Evolutionary conservation across 495 filamentous ascomycete genomes (phyloP).

Genomic region (Tetracladium marchalianum): DNA sequence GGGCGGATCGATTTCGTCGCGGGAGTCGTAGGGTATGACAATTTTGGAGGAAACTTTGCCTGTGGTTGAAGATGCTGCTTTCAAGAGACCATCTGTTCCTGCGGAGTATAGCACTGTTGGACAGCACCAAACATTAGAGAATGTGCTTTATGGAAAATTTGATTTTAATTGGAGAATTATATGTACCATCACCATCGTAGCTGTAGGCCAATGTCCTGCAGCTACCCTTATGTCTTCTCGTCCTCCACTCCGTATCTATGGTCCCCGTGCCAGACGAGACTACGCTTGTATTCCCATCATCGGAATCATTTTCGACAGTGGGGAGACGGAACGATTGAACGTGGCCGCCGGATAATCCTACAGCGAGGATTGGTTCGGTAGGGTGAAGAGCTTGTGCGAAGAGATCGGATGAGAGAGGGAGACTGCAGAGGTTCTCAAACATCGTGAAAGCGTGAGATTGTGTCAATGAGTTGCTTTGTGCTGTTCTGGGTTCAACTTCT

Average conservation of each 20-base stretch:
- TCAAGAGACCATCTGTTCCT: slow-evolving; percentile 83
- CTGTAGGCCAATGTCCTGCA: slow-evolving; percentile 72
- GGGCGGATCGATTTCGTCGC: slow-evolving; percentile 48
- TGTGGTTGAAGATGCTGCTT: slow-evolving; percentile 71
- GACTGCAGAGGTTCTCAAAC: slow-evolving; percentile 73
- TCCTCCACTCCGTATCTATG: slow-evolving; percentile 81
- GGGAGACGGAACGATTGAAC: slow-evolving; percentile 82
- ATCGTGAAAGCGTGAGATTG: background rate
- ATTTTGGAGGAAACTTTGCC: slow-evolving; percentile 75
- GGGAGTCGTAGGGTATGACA: slow-evolving; percentile 37
- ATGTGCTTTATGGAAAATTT: slow-evolving; percentile 3
- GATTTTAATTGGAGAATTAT: background rate
- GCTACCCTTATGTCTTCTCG: slow-evolving; percentile 83
- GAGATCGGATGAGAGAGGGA: slow-evolving; percentile 76
- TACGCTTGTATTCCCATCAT: slow-evolving; percentile 35
- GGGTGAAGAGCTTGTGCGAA: slow-evolving; percentile 87
- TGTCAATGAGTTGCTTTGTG: no score
- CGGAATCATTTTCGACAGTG: slow-evolving; percentile 23
- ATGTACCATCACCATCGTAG: slow-evolving; percentile 37
- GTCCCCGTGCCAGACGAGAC: slow-evolving; percentile 55
- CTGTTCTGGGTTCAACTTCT: no score
- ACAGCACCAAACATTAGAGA: background rate
- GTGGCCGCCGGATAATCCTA: slow-evolving; percentile 76
- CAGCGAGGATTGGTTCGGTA: slow-evolving; percentile 67
- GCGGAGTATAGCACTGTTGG: slow-evolving; percentile 67